Percentiles rank a stretch among this genome's conserved stretches.
These are phyloP conservation scores for Gymnopilus junonius DNA, from an alignment of 768 basidiomycete species.

Conservation along the genomic window DNA sequence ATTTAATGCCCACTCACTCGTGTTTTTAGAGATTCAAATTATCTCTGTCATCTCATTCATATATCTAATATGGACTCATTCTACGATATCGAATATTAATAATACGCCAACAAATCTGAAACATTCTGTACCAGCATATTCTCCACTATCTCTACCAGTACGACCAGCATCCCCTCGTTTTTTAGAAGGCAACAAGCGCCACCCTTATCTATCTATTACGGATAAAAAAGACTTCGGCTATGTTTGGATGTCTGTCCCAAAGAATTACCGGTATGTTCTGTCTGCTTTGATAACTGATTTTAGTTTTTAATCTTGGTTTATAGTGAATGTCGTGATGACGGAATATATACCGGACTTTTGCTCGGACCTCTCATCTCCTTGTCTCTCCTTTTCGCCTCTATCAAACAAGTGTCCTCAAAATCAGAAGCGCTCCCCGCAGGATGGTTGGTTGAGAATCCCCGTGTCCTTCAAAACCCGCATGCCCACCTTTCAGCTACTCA, in stretches of 20 bases:
- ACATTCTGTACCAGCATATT: slow-evolving; percentile 19
- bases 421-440: slow-evolving; percentile 49
- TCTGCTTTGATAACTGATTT: neutral
- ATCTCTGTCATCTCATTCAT: slow-evolving; percentile 58
- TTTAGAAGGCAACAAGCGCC: slow-evolving; percentile 50
- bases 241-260: slow-evolving; percentile 91
- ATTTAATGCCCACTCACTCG: slow-evolving; percentile 9
- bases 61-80: slow-evolving; percentile 68
- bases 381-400: slow-evolving; percentile 62
- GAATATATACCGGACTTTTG: slow-evolving; percentile 82
- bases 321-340: slow-evolving; percentile 86
- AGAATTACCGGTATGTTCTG: slow-evolving; percentile 73
- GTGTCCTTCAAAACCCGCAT: slow-evolving; percentile 49
- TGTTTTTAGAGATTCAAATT: slow-evolving; percentile 55
- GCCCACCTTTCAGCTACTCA: slow-evolving; percentile 48
- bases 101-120: slow-evolving; percentile 13
- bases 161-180: slow-evolving; percentile 46
- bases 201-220: slow-evolving; percentile 23
- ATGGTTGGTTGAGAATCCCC: slow-evolving; percentile 84
- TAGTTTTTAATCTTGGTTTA: slow-evolving; percentile 6
- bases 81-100: slow-evolving; percentile 40
- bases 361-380: slow-evolving; percentile 81
- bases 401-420: slow-evolving; percentile 33
- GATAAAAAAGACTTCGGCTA: slow-evolving; percentile 65
- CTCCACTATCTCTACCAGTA: slow-evolving; percentile 14